Evolutionary conservation across 2,329 filamentous ascomycete species (phyloP), one percentile per base, ranked within the genome.

Genomic region (Microdochium paspali): DNA sequence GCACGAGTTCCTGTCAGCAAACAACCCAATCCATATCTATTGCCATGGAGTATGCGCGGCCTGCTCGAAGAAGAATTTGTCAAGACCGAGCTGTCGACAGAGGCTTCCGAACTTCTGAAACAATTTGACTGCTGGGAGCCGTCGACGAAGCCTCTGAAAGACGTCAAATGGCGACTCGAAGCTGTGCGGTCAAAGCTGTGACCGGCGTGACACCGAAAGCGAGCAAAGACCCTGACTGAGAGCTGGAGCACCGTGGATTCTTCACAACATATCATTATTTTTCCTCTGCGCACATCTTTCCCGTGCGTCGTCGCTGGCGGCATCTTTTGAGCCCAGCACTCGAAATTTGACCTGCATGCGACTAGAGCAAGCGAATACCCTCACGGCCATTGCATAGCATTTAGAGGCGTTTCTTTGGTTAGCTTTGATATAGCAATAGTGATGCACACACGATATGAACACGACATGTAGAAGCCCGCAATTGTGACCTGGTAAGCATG

Each of bases 71-170:
- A 98, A 63, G 85, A 93, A 18, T 82, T 89, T 58, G 91, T 97
- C 23, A 90, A 86, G 63, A 87, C 80, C 21, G 86, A 94, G 60
- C 68, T 95, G 18, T 80, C 80, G 26, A 68, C 75, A 2, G 93
- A 98, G 67, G 89, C 88, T 6, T 78, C 79, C 50, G 79, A 89
- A 59, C 66, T 98, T 45, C 70, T 98, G n/a, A 74, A 73, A 50
- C 82, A 95, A 64, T 98, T 97, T 65, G 90, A 97, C 62, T 82
- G 87, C 46, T 98, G 93, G 93, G 90, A 86, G 60, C 93, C 93
- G 1, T 76, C 74, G 0, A 95, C 84, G 7, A 98, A 97, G 69
- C 87, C 87, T 40, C 68, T 98, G 49, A 95, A 93, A 68, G 93
- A 98, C 66, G 90, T 98, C 44, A 95, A 95, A 66, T 97, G 94